phyloP scores from a whole-genome alignment of 331 rosid species.

The Telfairia occidentalis region DNA sequence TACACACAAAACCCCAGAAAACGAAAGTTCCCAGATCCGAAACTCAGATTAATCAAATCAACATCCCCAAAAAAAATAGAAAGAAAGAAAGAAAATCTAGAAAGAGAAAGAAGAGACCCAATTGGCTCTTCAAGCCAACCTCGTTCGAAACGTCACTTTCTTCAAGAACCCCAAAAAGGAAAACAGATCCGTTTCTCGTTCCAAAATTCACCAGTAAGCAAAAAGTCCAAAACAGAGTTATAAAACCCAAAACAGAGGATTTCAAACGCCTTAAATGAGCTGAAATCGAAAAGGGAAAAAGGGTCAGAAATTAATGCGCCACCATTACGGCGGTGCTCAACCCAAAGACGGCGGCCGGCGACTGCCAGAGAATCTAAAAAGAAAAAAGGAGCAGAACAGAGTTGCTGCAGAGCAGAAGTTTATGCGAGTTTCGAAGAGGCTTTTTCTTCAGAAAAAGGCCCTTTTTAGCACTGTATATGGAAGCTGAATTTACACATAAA shows the following conservation, averaged over 20 bases:
- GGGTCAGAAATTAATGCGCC: slow-evolving; percentile 7
- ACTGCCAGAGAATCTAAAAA: not conserved
- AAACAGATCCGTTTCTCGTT: not conserved
- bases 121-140: not conserved
- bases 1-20: not conserved
- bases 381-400: not conserved
- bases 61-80: not conserved
- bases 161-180: not conserved
- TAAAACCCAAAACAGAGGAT: not conserved
- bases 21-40: slow-evolving; percentile 6
- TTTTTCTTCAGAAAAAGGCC: not conserved
- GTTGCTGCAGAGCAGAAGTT: not conserved
- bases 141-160: slow-evolving; percentile 5
- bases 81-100: not conserved
- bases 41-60: not conserved
- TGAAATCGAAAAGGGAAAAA: not conserved
- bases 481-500: not conserved
- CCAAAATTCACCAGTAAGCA: not conserved
- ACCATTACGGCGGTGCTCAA: slow-evolving; percentile 2
- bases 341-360: slow-evolving; percentile 9
- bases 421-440: not conserved
- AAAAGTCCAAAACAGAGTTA: not conserved
- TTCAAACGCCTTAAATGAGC: not conserved
- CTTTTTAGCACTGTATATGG: not conserved
- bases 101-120: not conserved